Conservation (phyloP, 2,329 filamentous ascomycete species). For the Pleoardoris graminearum region DNA sequence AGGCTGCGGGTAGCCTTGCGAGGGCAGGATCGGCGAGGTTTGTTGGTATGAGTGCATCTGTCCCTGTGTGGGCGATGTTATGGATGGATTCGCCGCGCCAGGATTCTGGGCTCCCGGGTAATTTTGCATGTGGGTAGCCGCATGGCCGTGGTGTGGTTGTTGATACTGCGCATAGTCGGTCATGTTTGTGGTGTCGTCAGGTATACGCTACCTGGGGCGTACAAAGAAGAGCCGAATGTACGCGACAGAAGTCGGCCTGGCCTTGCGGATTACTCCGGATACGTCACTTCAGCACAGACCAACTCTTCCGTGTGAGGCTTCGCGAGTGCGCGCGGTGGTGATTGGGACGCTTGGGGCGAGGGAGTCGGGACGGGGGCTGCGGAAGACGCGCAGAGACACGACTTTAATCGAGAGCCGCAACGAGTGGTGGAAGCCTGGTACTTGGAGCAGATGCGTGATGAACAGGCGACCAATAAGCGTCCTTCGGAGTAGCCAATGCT, state of each 20-base stretch:
- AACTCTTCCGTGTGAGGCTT: constrained; percentile 20
- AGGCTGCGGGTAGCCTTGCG: constrained; percentile 71
- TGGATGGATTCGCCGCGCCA: constrained; percentile 49
- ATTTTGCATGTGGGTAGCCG: constrained; percentile 46
- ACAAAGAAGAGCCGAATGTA: constrained; percentile 27
- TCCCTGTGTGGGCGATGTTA: constrained; percentile 72
- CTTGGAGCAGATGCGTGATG: constrained; percentile 39
- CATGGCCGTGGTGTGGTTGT: constrained; percentile 51
- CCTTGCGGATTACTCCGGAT: constrained; percentile 37
- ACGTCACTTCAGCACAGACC: constrained; percentile 39
- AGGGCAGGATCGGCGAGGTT: constrained; percentile 77
- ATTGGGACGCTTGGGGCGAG: constrained; percentile 27
- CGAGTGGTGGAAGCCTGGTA: constrained; percentile 38
- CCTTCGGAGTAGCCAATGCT: constrained; percentile 25
- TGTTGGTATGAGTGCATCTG: constrained; percentile 59
- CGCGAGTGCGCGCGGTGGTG: constrained; percentile 22
- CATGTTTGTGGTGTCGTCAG: constrained; percentile 30
- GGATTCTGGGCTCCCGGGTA: constrained; percentile 44
- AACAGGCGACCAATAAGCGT: constrained; percentile 35
- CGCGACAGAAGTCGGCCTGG: constrained; percentile 30
- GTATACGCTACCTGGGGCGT: constrained; percentile 27
- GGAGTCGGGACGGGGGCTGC: constrained; percentile 26
- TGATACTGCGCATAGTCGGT: constrained; percentile 57
- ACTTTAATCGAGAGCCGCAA: constrained; percentile 25
- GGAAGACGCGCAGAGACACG: constrained; percentile 31